These are phyloP conservation scores for Glonium stellatum DNA, from an alignment of 495 filamentous ascomycete genomes.

Conservation along the genomic window DNA sequence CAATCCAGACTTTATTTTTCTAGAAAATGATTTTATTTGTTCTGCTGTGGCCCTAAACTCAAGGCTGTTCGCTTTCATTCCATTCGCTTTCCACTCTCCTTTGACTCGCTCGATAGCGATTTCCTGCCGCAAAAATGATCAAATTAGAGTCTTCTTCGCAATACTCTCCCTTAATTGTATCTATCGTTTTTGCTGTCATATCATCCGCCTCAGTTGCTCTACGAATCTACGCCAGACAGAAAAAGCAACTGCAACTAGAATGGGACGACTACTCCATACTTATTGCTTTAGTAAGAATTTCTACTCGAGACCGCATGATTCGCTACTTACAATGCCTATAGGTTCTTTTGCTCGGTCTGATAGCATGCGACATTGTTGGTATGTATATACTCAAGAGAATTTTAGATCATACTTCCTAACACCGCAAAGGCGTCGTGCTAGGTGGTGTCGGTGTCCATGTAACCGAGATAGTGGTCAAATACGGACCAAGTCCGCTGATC, in stretches of 20 bases:
- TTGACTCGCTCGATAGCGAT: background rate
- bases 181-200: background rate
- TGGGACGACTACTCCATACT: slow-evolving; percentile 2
- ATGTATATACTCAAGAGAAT: background rate
- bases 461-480: background rate
- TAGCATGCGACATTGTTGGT: background rate
- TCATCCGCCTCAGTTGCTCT: background rate
- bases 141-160: background rate
- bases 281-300: background rate
- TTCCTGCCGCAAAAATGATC: background rate
- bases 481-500: background rate
- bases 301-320: background rate
- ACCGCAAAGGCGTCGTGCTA: background rate
- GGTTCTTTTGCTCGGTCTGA: background rate
- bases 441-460: slow-evolving; percentile 1
- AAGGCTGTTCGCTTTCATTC: too few relatives aligned
- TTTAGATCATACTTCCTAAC: background rate
- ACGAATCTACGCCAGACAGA: background rate
- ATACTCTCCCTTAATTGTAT: background rate
- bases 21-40: too few relatives aligned
- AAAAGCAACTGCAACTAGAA: background rate
- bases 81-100: too few relatives aligned
- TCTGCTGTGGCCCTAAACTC: too few relatives aligned
- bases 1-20: too few relatives aligned
- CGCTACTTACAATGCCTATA: background rate